Percentiles rank a stretch among this genome's conserved stretches.
Evolutionary conservation across 2,329 filamentous ascomycete genomes (phyloP).

Genomic region (Coniochaeta sp.): DNA sequence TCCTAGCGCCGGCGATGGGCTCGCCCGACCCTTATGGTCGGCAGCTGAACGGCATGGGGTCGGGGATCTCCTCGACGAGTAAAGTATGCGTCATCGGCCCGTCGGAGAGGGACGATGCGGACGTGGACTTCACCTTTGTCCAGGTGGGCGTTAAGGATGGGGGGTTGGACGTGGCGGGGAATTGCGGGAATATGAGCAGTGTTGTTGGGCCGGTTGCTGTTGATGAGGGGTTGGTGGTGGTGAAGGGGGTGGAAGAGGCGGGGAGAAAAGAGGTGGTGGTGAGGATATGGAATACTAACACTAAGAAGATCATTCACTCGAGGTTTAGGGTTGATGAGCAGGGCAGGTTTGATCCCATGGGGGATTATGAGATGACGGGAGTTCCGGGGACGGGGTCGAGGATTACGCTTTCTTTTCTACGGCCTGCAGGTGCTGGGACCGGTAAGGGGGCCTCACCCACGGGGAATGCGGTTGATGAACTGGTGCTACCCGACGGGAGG

Average conservation of each 20-base stretch:
- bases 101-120: slow-evolving; percentile 8
- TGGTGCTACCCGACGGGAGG: slow-evolving; percentile 20
- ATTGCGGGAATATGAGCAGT: slow-evolving; percentile 69
- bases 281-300: slow-evolving; percentile 65
- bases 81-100: slow-evolving; percentile 63
- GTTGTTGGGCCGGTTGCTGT: slow-evolving; percentile 60
- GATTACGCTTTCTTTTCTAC: slow-evolving; percentile 29
- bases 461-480: slow-evolving; percentile 23
- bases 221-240: slow-evolving; percentile 37
- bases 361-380: slow-evolving; percentile 31
- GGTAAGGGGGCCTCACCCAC: slow-evolving; percentile 29
- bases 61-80: slow-evolving; percentile 60
- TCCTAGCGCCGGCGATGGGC: slow-evolving; percentile 42
- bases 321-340: slow-evolving; percentile 28
- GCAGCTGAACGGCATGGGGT: slow-evolving; percentile 67
- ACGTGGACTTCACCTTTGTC: slow-evolving; percentile 56
- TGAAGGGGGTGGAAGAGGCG: slow-evolving; percentile 9
- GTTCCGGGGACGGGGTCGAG: slow-evolving; percentile 27
- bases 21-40: slow-evolving; percentile 60
- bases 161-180: slow-evolving; percentile 58
- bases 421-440: slow-evolving; percentile 33
- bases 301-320: slow-evolving; percentile 44
- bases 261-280: slow-evolving; percentile 29
- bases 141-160: slow-evolving; percentile 57
- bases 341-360: slow-evolving; percentile 20